Conservation (phyloP, 345 rosid species). For the Eutrema heterophyllum region DNA sequence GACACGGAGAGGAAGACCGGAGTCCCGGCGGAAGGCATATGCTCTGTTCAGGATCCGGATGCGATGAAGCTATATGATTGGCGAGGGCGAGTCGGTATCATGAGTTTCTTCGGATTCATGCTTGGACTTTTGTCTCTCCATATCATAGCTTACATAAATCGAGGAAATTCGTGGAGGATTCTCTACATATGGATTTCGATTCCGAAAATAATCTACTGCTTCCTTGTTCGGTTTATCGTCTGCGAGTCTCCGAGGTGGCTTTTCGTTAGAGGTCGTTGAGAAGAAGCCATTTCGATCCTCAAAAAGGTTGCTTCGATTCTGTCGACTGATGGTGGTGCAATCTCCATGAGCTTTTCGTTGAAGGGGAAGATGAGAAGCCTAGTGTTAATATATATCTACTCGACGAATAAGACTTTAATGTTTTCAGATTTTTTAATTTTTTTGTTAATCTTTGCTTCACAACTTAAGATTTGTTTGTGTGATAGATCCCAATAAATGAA, state of each 20-base stretch:
- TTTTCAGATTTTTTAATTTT: no score
- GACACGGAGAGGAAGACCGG: no score
- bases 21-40: no score
- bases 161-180: slow-evolving; percentile 42
- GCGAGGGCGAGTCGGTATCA: slow-evolving; percentile 44
- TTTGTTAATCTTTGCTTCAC: no score
- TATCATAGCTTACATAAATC: slow-evolving; percentile 33
- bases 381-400: slow-evolving; percentile 38
- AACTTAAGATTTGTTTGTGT: no score
- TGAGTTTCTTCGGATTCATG: slow-evolving; percentile 41
- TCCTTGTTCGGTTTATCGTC: slow-evolving; percentile 31
- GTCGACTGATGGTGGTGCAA: not conserved
- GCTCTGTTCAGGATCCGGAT: no score
- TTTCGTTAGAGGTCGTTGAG: slow-evolving; percentile 41
- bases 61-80: no score
- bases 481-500: no score
- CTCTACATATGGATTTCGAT: slow-evolving; percentile 46
- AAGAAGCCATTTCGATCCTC: slow-evolving; percentile 52
- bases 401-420: no score
- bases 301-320: slow-evolving; percentile 39
- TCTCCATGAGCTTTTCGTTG: slow-evolving; percentile 39
- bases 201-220: slow-evolving; percentile 37
- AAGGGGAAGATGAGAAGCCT: slow-evolving; percentile 19
- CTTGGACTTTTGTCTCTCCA: slow-evolving; percentile 49
- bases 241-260: slow-evolving; percentile 61